phyloP scores from a whole-genome alignment of 805 yeast genomes.

The Candida jianshihensis region DNA sequence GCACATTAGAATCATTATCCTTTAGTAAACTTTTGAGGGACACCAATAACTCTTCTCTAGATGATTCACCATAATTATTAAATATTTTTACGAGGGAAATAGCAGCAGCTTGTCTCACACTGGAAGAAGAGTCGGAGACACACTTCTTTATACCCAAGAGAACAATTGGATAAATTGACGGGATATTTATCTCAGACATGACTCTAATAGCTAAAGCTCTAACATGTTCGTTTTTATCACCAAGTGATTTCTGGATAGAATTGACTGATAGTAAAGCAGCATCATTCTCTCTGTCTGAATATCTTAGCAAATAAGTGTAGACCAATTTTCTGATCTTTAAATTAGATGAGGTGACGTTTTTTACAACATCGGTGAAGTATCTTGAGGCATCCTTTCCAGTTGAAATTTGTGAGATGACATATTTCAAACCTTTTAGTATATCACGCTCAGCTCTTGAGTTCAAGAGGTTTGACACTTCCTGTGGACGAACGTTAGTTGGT shows the following conservation, averaged over 20 bases:
- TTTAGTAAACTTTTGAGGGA: slow-evolving; percentile 46
- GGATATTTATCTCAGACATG: slow-evolving; percentile 74
- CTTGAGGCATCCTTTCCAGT: slow-evolving; percentile 30
- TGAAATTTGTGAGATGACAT: slow-evolving; percentile 40
- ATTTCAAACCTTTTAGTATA: slow-evolving; percentile 50
- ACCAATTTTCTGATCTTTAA: slow-evolving; percentile 68
- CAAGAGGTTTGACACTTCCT: slow-evolving; percentile 58
- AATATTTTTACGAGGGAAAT: slow-evolving; percentile 60
- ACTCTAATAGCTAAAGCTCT: slow-evolving; percentile 73
- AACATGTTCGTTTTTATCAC: slow-evolving; percentile 59
- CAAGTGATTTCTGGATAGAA: slow-evolving; percentile 78
- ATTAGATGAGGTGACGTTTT: slow-evolving; percentile 68
- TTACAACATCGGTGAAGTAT: slow-evolving; percentile 81
- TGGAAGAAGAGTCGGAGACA: slow-evolving; percentile 61
- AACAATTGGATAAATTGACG: slow-evolving; percentile 76
- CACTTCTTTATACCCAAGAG: slow-evolving; percentile 65
- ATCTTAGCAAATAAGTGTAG: slow-evolving; percentile 63
- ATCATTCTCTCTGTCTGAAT: slow-evolving; percentile 81
- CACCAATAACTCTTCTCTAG: slow-evolving; percentile 43
- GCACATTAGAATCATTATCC: slow-evolving; percentile 63
- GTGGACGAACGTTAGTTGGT: slow-evolving; percentile 48
- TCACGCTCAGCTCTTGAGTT: slow-evolving; percentile 67
- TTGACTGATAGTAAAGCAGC: slow-evolving; percentile 85
- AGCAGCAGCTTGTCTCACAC: slow-evolving; percentile 76
- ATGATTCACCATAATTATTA: slow-evolving; percentile 34